Base-by-base conservation (phyloP, 805 yeast genomes). In the Starmerella kuoi region DNA sequence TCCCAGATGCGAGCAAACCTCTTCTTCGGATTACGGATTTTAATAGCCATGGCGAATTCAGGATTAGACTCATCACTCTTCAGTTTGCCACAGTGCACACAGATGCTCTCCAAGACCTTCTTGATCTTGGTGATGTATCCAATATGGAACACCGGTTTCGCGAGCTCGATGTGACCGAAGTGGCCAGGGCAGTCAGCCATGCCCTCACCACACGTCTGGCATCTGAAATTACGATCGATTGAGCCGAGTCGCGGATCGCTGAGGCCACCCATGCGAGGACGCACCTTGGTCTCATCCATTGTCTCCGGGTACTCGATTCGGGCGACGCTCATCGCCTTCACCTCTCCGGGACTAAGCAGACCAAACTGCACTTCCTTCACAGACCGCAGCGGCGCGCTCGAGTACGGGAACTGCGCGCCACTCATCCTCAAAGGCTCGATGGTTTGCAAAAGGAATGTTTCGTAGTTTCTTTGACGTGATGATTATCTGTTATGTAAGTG, bases 161-260 rank as follows among this genome's bases (percentile, higher is more conserved):
- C 97, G 51, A 91, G 71, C 61, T 91, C 99, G 48, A 91, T 91
- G 60, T 91, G 99, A 53, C 99, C 99, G 65, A 91, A 91, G 67
- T 91, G 99, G 46, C 99, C 99, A 0, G 97, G 97, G 65, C 99
- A 91, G 62, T 91, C 97, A 47, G 88, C 84, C 96, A 91, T 91
- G 55, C 88, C 95, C 63, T 91, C 99, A 57, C 95, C 94, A 72
- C 99, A 91, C 20, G 99, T 91, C 69, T 88, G 97, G 71, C 99
- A 91, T 68, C 84, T 85, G 72, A 82, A 83, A 61, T 87, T 88
- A 62, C 98, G 79, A 64, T 91, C 99, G 55, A 91, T 87, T 4
- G 96, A 82, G 38, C 99, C 99, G 48, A 91, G 70, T 56, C 97
- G 77, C 47, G 98, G 97, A 62, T 93, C 98, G 61, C 87, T 88